phyloP scores from a whole-genome alignment of 768 basidiomycete species.

The Lentinula raphanica region DNA sequence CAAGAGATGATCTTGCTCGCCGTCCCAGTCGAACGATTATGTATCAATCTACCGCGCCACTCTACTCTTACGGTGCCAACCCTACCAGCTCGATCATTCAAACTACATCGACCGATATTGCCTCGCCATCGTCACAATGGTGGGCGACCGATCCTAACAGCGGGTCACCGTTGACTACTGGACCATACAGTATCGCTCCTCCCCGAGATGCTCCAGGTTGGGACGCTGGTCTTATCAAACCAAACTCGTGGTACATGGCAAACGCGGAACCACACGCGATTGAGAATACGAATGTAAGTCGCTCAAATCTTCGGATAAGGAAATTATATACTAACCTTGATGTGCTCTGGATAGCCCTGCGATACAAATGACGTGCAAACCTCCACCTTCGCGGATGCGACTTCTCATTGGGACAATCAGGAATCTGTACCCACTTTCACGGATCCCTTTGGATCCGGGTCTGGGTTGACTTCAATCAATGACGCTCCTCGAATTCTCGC shows the following conservation, averaged over 20 bases:
- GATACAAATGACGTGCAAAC: background rate
- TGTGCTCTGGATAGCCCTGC: background rate
- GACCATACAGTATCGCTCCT: slow-evolving; percentile 11
- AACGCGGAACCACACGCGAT: background rate
- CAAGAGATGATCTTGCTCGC: slow-evolving; percentile 28
- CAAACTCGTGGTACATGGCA: slow-evolving; percentile 5
- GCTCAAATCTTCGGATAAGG: background rate
- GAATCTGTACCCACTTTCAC: background rate
- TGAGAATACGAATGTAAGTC: background rate
- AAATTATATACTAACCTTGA: background rate
- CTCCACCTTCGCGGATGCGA: background rate
- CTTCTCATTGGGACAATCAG: background rate
- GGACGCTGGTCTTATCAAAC: slow-evolving; percentile 11
- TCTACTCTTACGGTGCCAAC: slow-evolving; percentile 4
- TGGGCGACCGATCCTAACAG: slow-evolving; percentile 2
- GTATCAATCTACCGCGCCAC: slow-evolving; percentile 25
- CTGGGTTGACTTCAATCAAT: background rate
- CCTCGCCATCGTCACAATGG: background rate
- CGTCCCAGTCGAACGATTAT: slow-evolving; percentile 26
- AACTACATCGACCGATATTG: background rate
- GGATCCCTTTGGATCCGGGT: background rate
- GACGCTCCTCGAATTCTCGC: background rate
- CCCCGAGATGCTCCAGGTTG: slow-evolving; percentile 14
- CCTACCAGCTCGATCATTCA: background rate
- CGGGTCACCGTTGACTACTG: slow-evolving; percentile 10